These are phyloP conservation scores for Colletotrichum sp. DNA, from an alignment of 2,329 filamentous ascomycete species.

Conservation along the genomic window DNA sequence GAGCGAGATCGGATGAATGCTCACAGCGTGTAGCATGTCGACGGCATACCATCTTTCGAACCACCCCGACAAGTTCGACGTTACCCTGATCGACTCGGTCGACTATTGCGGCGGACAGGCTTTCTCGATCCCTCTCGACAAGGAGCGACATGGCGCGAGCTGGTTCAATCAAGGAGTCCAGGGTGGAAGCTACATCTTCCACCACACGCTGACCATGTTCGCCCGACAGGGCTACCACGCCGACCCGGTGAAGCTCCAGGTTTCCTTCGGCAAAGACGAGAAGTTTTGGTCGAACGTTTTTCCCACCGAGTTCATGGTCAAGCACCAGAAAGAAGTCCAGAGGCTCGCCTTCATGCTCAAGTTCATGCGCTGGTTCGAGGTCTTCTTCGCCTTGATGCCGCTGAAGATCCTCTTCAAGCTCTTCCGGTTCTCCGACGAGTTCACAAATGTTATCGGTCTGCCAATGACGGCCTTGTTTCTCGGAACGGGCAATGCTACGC, in stretches of 20 bases:
- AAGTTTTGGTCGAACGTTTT: constrained; percentile 69
- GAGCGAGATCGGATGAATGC: neutral
- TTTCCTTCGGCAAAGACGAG: constrained; percentile 63
- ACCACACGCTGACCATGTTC: constrained; percentile 68
- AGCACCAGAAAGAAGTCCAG: constrained; percentile 57
- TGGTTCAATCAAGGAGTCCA: constrained; percentile 70
- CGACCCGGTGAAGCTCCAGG: constrained; percentile 61
- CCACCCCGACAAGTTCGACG: constrained; percentile 63
- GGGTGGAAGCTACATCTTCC: constrained; percentile 63
- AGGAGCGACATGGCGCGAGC: constrained; percentile 60
- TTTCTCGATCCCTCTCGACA: constrained; percentile 65
- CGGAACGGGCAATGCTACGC: constrained; percentile 72
- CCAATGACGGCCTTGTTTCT: constrained; percentile 57
- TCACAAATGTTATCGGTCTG: constrained; percentile 70
- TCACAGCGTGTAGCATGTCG: constrained; percentile 45
- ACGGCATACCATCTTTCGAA: constrained; percentile 64
- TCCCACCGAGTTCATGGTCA: constrained; percentile 57
- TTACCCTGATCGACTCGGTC: constrained; percentile 61
- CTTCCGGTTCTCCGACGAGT: constrained; percentile 70
- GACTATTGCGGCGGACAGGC: constrained; percentile 67
- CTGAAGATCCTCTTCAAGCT: constrained; percentile 67
- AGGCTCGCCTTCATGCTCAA: constrained; percentile 58
- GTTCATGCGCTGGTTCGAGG: constrained; percentile 58
- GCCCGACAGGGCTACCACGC: constrained; percentile 53
- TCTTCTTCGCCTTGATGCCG: constrained; percentile 60